These are phyloP conservation scores for Apiospora arundinis DNA, from an alignment of 2,329 filamentous ascomycete genomes.

Conservation along the genomic window DNA sequence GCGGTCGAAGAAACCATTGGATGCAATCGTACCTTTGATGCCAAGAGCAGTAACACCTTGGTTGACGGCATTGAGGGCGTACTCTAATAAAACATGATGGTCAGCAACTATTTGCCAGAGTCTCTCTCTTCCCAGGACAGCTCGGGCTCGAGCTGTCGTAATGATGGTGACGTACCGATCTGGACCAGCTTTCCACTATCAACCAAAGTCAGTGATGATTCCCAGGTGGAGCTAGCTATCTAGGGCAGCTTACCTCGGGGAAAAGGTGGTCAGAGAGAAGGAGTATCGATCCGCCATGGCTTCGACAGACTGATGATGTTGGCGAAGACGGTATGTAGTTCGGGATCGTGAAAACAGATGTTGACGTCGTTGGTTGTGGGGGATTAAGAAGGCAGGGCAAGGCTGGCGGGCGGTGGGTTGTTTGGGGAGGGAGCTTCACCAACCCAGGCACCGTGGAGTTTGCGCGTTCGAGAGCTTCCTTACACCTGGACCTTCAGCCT, in stretches of 20 bases:
- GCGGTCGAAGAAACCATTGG: background rate
- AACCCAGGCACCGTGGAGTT: conserved; percentile 38
- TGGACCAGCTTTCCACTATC: conserved; percentile 96
- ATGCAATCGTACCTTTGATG: conserved; percentile 79
- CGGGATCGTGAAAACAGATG: background rate
- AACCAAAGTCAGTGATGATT: conserved; percentile 40
- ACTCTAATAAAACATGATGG: conserved; percentile 68
- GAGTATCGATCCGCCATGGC: conserved; percentile 98
- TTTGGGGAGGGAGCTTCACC: conserved; percentile 27
- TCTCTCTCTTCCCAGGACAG: background rate
- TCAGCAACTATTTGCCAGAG: background rate
- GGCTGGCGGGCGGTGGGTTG: conserved; percentile 22
- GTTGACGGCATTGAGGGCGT: conserved; percentile 98
- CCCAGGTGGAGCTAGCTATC: conserved; percentile 17
- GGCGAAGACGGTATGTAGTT: background rate
- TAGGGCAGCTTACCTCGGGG: conserved; percentile 79
- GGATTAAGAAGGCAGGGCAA: conserved; percentile 21
- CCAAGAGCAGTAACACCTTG: conserved; percentile 97
- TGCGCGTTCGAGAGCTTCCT: conserved; percentile 34
- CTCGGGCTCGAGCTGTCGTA: background rate
- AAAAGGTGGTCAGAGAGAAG: conserved; percentile 99
- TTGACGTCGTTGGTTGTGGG: conserved; percentile 23
- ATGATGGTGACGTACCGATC: conserved; percentile 70
- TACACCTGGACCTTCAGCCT: conserved; percentile 26
- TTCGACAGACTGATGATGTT: conserved; percentile 25